These are phyloP conservation scores for Neckera pumila DNA, from an alignment of 225 moss, liverwort and hornwort genomes.

Conservation along the genomic window DNA sequence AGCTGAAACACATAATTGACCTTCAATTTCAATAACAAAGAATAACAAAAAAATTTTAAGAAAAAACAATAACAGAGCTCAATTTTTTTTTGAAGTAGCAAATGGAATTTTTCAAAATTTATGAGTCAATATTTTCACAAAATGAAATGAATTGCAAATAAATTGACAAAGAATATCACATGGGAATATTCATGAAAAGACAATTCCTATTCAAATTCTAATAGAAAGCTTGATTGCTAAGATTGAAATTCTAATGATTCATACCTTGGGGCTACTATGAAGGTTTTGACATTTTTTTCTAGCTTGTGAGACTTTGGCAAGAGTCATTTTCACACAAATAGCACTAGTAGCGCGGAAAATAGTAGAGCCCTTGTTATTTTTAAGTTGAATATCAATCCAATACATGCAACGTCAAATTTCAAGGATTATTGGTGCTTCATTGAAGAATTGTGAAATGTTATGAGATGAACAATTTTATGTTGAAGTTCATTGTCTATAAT, in stretches of 20 bases:
- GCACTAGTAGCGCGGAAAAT: fast-evolving
- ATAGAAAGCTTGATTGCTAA: too few relatives aligned
- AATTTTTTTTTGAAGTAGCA: not conserved
- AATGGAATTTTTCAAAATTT: not conserved
- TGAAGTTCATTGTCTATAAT: not conserved
- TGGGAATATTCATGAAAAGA: too few relatives aligned
- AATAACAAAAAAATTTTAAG: not conserved
- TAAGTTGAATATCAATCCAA: too few relatives aligned
- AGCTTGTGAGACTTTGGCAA: too few relatives aligned
- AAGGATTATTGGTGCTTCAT: not conserved
- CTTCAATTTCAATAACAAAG: not conserved
- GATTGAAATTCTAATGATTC: not conserved
- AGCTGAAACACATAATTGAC: fast-evolving
- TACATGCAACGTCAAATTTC: not conserved
- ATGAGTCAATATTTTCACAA: not conserved
- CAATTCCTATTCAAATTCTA: not conserved
- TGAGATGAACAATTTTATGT: not conserved
- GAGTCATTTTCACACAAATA: too few relatives aligned
- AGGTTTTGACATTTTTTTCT: too few relatives aligned
- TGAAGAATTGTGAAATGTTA: not conserved
- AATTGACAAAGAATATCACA: not conserved
- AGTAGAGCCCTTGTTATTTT: too few relatives aligned
- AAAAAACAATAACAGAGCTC: not conserved
- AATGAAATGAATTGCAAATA: not conserved
- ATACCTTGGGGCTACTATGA: fast-evolving